phyloP scores from a whole-genome alignment of 345 rosid species.

The Ailanthus altissimus region DNA sequence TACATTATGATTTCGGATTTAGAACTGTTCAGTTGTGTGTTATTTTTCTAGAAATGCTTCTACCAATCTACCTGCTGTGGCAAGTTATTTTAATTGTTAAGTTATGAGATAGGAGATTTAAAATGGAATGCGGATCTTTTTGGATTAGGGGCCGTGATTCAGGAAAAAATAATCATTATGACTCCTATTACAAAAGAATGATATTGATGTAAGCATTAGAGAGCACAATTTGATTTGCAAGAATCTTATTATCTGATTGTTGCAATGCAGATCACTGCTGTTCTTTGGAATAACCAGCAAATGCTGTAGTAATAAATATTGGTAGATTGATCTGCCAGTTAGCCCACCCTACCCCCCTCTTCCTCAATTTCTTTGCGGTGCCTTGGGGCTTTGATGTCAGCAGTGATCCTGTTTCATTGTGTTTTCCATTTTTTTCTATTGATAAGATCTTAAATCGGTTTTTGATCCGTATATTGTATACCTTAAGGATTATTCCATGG shows the following conservation, averaged over 20 bases:
- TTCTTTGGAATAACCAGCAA: not conserved
- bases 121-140: no score
- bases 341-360: not conserved
- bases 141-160: not conserved
- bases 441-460: not conserved
- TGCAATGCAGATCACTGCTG: slow-evolving; percentile 3
- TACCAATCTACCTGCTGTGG: not conserved
- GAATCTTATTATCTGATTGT: slow-evolving; percentile 2
- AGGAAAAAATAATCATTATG: not conserved
- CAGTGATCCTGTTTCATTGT: not conserved
- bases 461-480: not conserved
- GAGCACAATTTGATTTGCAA: not conserved
- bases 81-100: not conserved
- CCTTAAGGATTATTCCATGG: no score
- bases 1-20: not conserved
- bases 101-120: not conserved
- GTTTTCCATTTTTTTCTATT: no score
- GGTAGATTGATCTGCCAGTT: not conserved
- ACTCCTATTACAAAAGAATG: not conserved
- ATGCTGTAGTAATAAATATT: not conserved
- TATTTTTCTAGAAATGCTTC: not conserved
- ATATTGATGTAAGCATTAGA: not conserved
- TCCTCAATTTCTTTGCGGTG: not conserved
- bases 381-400: not conserved
- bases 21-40: not conserved